Evolutionary conservation across 2,329 filamentous ascomycete species (phyloP), one percentile per base, ranked within the genome.

Genomic region (Ophiostoma sp.): DNA sequence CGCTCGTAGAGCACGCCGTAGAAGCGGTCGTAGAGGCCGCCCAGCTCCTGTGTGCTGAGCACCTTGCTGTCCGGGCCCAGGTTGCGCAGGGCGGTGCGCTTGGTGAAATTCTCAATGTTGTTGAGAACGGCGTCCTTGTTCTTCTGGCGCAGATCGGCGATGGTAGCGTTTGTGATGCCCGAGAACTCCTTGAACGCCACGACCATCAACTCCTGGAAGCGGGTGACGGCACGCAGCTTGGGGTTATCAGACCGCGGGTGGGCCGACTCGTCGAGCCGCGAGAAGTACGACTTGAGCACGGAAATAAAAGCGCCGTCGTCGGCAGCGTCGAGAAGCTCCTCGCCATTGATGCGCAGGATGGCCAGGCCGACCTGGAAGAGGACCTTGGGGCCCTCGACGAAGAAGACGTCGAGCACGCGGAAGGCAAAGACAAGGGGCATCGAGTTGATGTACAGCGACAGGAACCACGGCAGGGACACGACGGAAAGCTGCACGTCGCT

Each of bases 371-470:
- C 93, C 81, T 99, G 96, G 83, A 99, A 99, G 11, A 99, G 85
- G 1, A 98, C 96, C 83, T 98, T 98, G 19, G 96, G 95, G 0
- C 96, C 96, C 82, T 99, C 96, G 55, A 99, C 89, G 82, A 99
- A 99, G 85, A 99, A 99, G 69, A 99, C 95, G 79, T 99, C 96
- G 75, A 99, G 83, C 68, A 99, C 96, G 72, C 96, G 89, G 82
- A 98, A 99, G 63, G 96, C 96, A 82, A 98, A 99, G 1, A 98
- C 94, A 19, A 99, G 86, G 4, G 96, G 96, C 96, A 99, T 99
- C 1, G 95, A 98, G 87, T 99, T 99, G 86, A 99, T 97, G 83
- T 98, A 99, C 22, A 99, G 87, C 5, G 95, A 98, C 72, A 99
- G 87, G 81, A 99, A 99, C 96, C 96, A 99, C 2, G 96, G 96